A percentile compares a stretch with the other conserved stretches of the same genome.
phyloP scores from a whole-genome alignment of 192 early-diverging fungal species.

The Diversispora eburnea region DNA sequence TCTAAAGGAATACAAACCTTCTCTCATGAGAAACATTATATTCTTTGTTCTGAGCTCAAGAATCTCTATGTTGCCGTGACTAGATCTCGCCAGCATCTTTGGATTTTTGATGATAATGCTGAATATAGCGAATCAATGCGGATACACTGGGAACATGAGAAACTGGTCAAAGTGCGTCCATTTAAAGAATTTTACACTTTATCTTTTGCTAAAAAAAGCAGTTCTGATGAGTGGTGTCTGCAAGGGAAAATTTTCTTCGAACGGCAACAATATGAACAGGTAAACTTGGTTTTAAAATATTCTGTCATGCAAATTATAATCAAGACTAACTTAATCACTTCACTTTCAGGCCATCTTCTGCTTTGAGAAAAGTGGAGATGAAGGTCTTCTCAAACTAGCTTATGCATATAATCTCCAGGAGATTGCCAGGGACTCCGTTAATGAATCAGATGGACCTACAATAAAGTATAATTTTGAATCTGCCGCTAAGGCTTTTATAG shows the following conservation, averaged over 20 bases:
- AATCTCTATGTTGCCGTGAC: slow-evolving; percentile 29
- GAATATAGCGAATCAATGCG: slow-evolving; percentile 7
- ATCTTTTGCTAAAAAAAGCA: background rate
- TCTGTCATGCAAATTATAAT: background rate
- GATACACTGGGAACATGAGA: slow-evolving; percentile 4
- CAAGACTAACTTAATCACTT: background rate
- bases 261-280: slow-evolving; percentile 10
- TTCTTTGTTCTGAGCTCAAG: slow-evolving; percentile 23
- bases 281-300: slow-evolving; percentile 1
- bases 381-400: background rate
- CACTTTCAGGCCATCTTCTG: slow-evolving; percentile 14
- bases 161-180: background rate
- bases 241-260: slow-evolving; percentile 14
- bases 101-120: slow-evolving; percentile 21
- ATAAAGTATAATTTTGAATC: background rate
- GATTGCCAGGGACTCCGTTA: slow-evolving; percentile 7
- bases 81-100: slow-evolving; percentile 13
- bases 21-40: slow-evolving; percentile 16
- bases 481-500: slow-evolving; percentile 3
- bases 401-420: slow-evolving; percentile 16
- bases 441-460: background rate
- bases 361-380: slow-evolving; percentile 3
- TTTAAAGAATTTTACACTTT: background rate
- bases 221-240: background rate
- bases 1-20: slow-evolving; percentile 11